Evolutionary conservation across 2,329 filamentous ascomycete genomes (phyloP), one percentile per base, ranked within the genome.

Genomic region (Chaetothyriales sp.): DNA sequence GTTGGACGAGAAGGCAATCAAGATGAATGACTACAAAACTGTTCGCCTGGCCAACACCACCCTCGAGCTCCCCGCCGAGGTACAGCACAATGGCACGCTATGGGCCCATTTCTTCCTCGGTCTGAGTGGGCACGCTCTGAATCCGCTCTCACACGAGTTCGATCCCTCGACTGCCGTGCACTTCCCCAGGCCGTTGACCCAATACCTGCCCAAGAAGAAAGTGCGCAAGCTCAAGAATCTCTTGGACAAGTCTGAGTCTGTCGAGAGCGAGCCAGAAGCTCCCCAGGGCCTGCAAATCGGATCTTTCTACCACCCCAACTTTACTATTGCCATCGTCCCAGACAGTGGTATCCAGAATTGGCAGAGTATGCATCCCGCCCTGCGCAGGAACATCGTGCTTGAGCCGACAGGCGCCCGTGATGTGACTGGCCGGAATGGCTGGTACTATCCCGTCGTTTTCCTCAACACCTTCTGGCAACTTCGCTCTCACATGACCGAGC

Each of bases 381-480:
- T 85, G 51, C 79, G 83, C 49, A 82, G 87, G 61, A 92, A 84
- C 64, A 71, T 95, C 39, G 80, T 81, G 45, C 75, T 95, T 28
- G 92, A 96, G 65, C 67, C 78, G 1, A 88, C 80, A 1, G 85
- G 84, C 46, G 85, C 87, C 44, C 80, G 92, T 53, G 92, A 98
- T 65, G 80, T 75, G 1, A 80, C 80, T 12, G 92, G 92, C 39
- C 78, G 89, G 68, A 87, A 96, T 68, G 83, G 83, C 54, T 98
- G 89, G 89, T 98, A 96, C 64, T 80, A 84, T 63, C 92, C 92
- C 3, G 79, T 95, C 44, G 70, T 96, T 42, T 98, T 87, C 65
- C 73, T 92, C 64, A 98, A 98, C 70, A 93, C 84, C 3, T 98
- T 98, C 69, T 98, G 92, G 92, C 90, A 96, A 68, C 75, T 98